Conservation (phyloP, 2,329 filamentous ascomycete genomes). For the Colletotrichum cereale region DNA sequence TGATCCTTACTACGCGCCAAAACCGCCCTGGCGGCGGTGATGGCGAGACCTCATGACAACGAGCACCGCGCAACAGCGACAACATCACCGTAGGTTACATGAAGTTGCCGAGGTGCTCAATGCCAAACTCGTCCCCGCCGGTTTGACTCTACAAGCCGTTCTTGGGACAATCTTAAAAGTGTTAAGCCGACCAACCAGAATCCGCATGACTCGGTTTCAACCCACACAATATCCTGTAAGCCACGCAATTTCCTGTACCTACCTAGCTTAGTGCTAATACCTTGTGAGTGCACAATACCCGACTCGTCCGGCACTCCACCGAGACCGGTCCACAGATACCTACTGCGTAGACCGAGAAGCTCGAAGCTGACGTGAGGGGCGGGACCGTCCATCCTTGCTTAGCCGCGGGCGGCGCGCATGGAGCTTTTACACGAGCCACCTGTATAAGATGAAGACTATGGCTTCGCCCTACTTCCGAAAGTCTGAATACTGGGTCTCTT, state of each 20-base stretch:
- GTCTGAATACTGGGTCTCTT: slow-evolving; percentile 31
- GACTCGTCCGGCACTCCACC: slow-evolving; percentile 24
- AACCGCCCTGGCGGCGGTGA: neutral
- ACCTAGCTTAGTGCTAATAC: slow-evolving; percentile 13
- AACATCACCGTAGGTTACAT: neutral
- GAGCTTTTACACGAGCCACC: slow-evolving; percentile 1
- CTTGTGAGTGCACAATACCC: neutral
- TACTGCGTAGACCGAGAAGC: neutral
- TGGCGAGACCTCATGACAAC: slow-evolving; percentile 4
- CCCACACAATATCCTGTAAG: slow-evolving; percentile 19
- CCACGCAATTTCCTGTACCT: slow-evolving; percentile 21
- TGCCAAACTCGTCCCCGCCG: slow-evolving; percentile 13
- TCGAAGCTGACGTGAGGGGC: slow-evolving; percentile 17
- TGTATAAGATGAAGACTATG: slow-evolving; percentile 19
- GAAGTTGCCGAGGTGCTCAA: slow-evolving; percentile 25
- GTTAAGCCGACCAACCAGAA: slow-evolving; percentile 16
- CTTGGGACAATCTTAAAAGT: slow-evolving; percentile 26
- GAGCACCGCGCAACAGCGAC: neutral
- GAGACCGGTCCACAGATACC: too few relatives aligned
- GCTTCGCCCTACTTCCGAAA: slow-evolving; percentile 8
- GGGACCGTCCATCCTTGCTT: neutral
- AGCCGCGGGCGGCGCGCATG: slow-evolving; percentile 12
- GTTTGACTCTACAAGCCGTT: slow-evolving; percentile 26
- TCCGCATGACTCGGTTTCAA: slow-evolving; percentile 26
- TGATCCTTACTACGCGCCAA: neutral